Evolutionary conservation across 148 eudicot genomes (phyloP).

Genomic region (Vaccinium myrtillus): DNA sequence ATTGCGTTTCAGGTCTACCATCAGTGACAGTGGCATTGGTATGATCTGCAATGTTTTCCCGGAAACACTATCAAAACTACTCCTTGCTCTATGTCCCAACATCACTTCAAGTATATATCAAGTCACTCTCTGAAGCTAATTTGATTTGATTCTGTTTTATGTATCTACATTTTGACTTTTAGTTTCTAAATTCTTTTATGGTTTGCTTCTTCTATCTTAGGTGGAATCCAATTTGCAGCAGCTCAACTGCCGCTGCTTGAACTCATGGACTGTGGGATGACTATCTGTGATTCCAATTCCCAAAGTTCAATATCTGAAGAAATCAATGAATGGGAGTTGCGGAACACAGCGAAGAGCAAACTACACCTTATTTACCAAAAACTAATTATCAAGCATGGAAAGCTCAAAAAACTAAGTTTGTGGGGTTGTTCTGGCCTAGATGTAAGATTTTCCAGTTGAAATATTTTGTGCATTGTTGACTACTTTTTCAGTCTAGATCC

Average conservation of each 20-base stretch:
- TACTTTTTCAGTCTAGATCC: background rate
- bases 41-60: conserved; percentile 90
- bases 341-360: conserved; percentile 50
- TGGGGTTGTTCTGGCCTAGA: conserved; percentile 99
- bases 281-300: conserved; percentile 54
- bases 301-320: conserved; percentile 29
- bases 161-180: background rate
- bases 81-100: conserved; percentile 86
- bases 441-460: conserved; percentile 49
- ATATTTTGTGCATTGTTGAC: conserved; percentile 5
- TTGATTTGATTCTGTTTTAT: background rate
- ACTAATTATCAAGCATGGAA: conserved; percentile 79
- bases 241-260: conserved; percentile 91
- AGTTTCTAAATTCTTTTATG: background rate
- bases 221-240: conserved; percentile 97
- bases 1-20: conserved; percentile 64
- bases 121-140: background rate
- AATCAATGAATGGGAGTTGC: conserved; percentile 30
- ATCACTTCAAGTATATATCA: conserved; percentile 76
- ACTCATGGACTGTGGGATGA: conserved; percentile 98
- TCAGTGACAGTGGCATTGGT: conserved; percentile 91
- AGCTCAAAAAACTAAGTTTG: conserved; percentile 81
- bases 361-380: conserved; percentile 68
- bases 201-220: conserved; percentile 29
- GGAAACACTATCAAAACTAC: conserved; percentile 65